These are phyloP conservation scores for Cystoderma amianthinum DNA, from an alignment of 768 basidiomycete species.

Conservation along the genomic window DNA sequence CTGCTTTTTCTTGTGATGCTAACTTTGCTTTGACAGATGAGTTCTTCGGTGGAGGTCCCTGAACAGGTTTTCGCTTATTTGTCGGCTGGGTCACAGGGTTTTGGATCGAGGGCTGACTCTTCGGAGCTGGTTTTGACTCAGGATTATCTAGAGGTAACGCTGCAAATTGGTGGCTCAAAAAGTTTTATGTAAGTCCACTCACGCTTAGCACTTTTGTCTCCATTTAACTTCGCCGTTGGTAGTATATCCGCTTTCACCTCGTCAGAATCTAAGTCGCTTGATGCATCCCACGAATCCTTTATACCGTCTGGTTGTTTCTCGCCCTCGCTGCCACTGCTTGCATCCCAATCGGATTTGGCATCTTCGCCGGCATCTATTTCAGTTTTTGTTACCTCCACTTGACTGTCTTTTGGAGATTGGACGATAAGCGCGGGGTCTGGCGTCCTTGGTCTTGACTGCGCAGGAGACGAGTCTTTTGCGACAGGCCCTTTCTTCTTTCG, in stretches of 20 bases:
- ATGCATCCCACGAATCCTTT: conserved; percentile 45
- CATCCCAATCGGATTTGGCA: conserved; percentile 59
- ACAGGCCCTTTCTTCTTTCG: conserved; percentile 70
- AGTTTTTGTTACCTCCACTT: conserved; percentile 6
- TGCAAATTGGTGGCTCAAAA: too few relatives aligned
- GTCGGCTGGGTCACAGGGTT: too few relatives aligned
- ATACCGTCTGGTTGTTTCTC: conserved; percentile 17
- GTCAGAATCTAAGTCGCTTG: conserved; percentile 37
- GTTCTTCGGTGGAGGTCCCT: background rate
- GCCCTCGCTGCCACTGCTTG: conserved; percentile 50
- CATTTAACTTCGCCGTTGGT: conserved; percentile 3
- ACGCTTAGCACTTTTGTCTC: conserved; percentile 5
- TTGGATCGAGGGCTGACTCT: background rate
- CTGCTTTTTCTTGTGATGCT: conserved; percentile 16
- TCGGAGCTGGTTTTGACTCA: background rate
- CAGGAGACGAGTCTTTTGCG: conserved; percentile 47
- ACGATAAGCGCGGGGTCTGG: conserved; percentile 30
- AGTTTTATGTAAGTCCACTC: background rate
- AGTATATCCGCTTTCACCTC: conserved; percentile 5
- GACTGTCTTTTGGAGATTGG: too few relatives aligned
- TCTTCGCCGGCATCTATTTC: conserved; percentile 14
- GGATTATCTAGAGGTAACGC: background rate
- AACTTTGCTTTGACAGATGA: conserved; percentile 8
- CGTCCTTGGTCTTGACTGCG: conserved; percentile 47
- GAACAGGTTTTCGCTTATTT: too few relatives aligned